Base-by-base conservation (phyloP, 371 early-diverging fungal genomes). In the Mortierella sp. region DNA sequence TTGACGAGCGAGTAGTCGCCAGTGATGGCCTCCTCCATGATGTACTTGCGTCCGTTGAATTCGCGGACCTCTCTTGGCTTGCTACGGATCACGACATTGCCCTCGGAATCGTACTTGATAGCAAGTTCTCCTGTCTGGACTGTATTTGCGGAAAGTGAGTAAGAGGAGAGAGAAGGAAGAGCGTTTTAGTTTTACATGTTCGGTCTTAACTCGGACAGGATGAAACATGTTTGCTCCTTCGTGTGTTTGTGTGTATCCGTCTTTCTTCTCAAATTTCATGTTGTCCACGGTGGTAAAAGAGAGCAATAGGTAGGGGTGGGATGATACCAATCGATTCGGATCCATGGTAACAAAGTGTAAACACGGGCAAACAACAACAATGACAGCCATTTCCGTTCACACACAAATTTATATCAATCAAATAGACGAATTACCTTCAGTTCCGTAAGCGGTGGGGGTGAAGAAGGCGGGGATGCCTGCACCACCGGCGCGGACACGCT, bases 391-490 rank as follows among this genome's bases (percentile, higher is more conserved):
- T 50, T 16, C 50, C 10, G 2, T 13, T 50, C 50, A 2, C 57
- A 3, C 57, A n/a, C 11, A 58, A 63, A 63, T 63, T 34, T 34
- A 19, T 34, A 63, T 31, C 63, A 34, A 26, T n/a, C n/a, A 26
- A 72, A 19, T 3, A 6, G 31, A 70, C 57, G 58, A 55, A 58
- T 73, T 81, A 84, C 85, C 85, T 74, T 88, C 85, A 3, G 95
- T 95, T n/a, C 95, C 95, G 47, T 89, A 91, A 11, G 92, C 95
- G 26, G 95, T 94, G 21, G 92, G 89, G 19, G 95, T 94, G 82
- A 88, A 94, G 88, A 94, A 94, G 26, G 91, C 94, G 7, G 95
- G 95, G 54, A 95, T 92, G 21, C 95, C 95, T 28, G 93, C 93
- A 73, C 95, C 95, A 21, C 94, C 94, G 63, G 93, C 92, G 54